These are phyloP conservation scores for Pythium monospermum DNA, from an alignment of 352 stramenopile genomes.

Conservation along the genomic window DNA sequence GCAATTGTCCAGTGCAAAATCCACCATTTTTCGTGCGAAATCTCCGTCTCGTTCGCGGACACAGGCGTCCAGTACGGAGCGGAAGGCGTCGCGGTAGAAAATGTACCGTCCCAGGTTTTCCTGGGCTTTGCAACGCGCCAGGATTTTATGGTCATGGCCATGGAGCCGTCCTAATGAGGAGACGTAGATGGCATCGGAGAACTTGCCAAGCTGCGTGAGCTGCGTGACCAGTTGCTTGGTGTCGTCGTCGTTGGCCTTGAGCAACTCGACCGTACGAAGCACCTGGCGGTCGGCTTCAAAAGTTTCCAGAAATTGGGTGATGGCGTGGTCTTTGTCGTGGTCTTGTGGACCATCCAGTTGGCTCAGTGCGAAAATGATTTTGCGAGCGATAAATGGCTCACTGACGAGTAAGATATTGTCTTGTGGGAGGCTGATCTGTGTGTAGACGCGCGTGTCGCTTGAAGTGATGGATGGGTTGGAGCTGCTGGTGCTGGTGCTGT, in stretches of 20 bases:
- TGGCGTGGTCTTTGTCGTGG: too few relatives aligned
- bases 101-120: slow-evolving; percentile 4
- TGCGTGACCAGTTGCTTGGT: not conserved
- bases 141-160: not conserved
- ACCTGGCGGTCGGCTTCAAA: not conserved
- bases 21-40: slow-evolving; percentile 1
- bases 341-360: not conserved
- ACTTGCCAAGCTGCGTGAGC: slow-evolving; percentile 2
- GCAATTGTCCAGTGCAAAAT: not conserved
- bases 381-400: slow-evolving; percentile 3
- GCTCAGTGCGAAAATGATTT: not conserved
- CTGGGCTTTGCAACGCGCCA: not conserved
- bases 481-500: too few relatives aligned
- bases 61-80: slow-evolving; percentile 3
- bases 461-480: too few relatives aligned
- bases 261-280: not conserved
- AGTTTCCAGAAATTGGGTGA: slow-evolving; percentile 4
- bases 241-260: not conserved
- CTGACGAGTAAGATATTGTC: slow-evolving; percentile 3
- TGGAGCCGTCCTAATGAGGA: slow-evolving; percentile 1
- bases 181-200: slow-evolving; percentile 8
- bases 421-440: not conserved
- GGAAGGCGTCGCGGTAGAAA: slow-evolving; percentile 3
- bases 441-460: not conserved
- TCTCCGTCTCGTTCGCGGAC: not conserved